Evolutionary conservation across 768 basidiomycete species (phyloP).

Genomic region (Artomyces pyxidatus): DNA sequence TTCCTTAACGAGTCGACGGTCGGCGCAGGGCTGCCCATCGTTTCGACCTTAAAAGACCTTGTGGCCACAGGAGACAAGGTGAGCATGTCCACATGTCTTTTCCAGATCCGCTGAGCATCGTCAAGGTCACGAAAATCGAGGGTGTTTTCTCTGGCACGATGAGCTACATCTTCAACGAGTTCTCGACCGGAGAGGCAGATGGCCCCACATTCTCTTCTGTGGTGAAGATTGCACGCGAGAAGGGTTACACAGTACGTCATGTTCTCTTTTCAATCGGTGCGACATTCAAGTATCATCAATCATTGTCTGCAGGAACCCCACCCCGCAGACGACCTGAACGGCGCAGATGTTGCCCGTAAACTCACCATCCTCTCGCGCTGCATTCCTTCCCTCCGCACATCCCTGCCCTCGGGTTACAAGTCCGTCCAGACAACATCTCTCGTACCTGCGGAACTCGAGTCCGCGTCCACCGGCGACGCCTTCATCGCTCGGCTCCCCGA

Average conservation of each 20-base stretch:
- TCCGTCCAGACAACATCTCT: conserved; percentile 81
- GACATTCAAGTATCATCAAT: background rate
- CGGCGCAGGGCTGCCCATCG: conserved; percentile 90
- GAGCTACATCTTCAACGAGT: conserved; percentile 98
- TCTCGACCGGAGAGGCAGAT: conserved; percentile 61
- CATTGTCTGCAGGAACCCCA: conserved; percentile 75
- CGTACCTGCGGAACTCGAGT: conserved; percentile 68
- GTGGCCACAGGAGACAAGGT: conserved; percentile 91
- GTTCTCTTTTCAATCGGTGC: background rate
- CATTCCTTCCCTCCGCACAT: conserved; percentile 42
- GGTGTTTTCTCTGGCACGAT: conserved; percentile 97
- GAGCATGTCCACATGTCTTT: conserved; percentile 9
- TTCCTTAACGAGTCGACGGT: conserved; percentile 88
- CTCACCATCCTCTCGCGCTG: conserved; percentile 90
- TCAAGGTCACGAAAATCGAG: conserved; percentile 83
- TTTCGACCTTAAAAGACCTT: conserved; percentile 87
- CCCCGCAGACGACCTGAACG: conserved; percentile 93
- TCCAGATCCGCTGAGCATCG: background rate
- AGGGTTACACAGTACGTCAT: conserved; percentile 80
- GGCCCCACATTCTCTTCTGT: conserved; percentile 83
- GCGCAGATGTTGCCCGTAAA: conserved; percentile 95
- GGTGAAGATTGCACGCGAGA: conserved; percentile 79
- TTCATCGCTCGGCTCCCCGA: conserved; percentile 76
- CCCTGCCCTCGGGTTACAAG: conserved; percentile 68
- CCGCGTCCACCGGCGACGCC: conserved; percentile 65